Evolutionary conservation across 225 moss, liverwort and hornwort genomes (phyloP), one percentile per base, ranked within the genome.

Genomic region (Neckera pumila): DNA sequence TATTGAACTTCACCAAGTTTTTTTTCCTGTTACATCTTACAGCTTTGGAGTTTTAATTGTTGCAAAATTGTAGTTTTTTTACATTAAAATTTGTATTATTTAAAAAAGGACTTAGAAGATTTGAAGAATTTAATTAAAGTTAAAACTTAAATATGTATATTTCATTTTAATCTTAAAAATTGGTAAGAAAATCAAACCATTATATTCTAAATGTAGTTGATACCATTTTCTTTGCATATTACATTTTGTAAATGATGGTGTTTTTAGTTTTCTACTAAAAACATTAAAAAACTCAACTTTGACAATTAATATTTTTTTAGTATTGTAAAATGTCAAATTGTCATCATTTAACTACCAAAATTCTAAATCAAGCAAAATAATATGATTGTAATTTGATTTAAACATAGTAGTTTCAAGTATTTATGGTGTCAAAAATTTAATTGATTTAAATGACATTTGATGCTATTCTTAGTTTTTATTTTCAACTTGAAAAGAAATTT

Each of bases 251-350:
- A 49, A 25, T 36, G 6, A 51, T 26, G 2, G 7, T 16, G 5
- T 47, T n/a, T 22, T 17, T 51, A 12, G 23, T 34, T 82, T 58
- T 15, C 15, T 34, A 45, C 0, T 14, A 2, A 11, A 63, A 16
- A 22, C 6, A 23, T 1, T 11, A 25, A n/a, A 31, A 4, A 18
- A 53, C 2, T 4, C 6, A 38, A 8, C 0, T 1, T 23, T 15
- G 2, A 69, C 20, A 10, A 9, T 16, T 8, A 6, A 19, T 33
- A 64, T 23, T 49, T 49, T 51, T 12, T 49, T 49, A 22, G 1
- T 53, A 18, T 18, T n/a, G 2, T 17, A 30, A 19, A 42, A 22
- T 2, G 19, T 12, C 3, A 65, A 53, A 16, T 83, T 30, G 0
- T 40, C 14, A 54, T 56, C 10, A 54, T 7, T 26, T 9, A 30